Base-by-base conservation (phyloP, 345 rosid species). In the Nephelium lappaceum region DNA sequence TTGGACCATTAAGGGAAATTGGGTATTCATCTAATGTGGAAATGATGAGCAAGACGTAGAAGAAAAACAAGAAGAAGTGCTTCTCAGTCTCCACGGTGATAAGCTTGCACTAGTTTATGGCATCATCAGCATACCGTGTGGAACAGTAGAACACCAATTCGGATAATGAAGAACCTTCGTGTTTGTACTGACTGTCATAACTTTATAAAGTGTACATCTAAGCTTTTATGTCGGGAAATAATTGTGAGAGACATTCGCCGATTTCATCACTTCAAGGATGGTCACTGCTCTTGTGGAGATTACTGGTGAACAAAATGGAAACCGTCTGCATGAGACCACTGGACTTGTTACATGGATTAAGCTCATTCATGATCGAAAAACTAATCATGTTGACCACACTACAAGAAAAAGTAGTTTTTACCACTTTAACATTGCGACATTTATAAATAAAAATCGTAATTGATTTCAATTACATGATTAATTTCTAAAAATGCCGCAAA, bases 141-240 rank as follows among this genome's bases (percentile, higher is more conserved):
- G 75, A 63, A 81, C 66, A 38, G 78, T 60, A 76, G 75, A 63
- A 81, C 66, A 38, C 85, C 81, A 5, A 79, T 87, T 25, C 79
- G 76, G 27, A 77, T 87, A 19, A 81, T 79, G 86, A 84, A 86
- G 64, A 84, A 86, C 80, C 88, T 73, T 61, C 70, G 84, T 18
- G 45, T 88, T 67, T 86, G 86, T 72, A 51, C 63, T n/a, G 89
- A 88, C 27, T 81, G 87, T 72, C 91, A 88, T 78, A 84, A 66
- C 69, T 81, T 84, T 61, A 78, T 81, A 57, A 84, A 81, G 78
- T 83, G 72, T 65, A 77, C 83, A 53, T 86, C 86, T 55, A 66
- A 67, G 79, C 88, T 79, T 71, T 69, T 83, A 18, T 77, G 42
- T 43, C 78, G 85, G 82, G 89, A 86, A 81, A 79, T 81, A 8